Percentiles rank a stretch among this genome's conserved stretches.
These are phyloP conservation scores for Fistulinella staudtii DNA, from an alignment of 1,284 basidiomycete genomes.

Conservation along the genomic window DNA sequence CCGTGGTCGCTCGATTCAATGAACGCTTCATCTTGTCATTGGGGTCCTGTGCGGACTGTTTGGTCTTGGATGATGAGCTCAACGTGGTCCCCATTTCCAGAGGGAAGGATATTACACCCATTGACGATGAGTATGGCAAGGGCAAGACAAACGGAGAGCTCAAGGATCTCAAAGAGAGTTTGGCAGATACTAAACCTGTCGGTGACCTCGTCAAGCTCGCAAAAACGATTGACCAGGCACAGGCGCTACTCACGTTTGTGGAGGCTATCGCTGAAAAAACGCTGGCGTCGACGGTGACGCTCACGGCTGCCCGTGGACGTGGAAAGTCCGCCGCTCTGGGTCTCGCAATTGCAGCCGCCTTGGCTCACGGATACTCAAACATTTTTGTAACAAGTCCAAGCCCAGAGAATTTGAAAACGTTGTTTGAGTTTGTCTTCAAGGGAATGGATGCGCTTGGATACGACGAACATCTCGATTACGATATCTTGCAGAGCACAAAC, in stretches of 20 bases:
- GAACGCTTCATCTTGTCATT: conserved; percentile 96
- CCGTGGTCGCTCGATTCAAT: conserved; percentile 94
- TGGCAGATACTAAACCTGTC: conserved; percentile 84
- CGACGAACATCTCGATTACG: conserved; percentile 97
- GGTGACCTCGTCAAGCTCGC: conserved; percentile 91
- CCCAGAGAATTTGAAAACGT: conserved; percentile 95
- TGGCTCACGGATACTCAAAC: conserved; percentile 95
- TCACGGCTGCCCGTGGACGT: conserved; percentile 93
- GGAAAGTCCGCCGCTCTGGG: conserved; percentile 97
- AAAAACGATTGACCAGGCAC: conserved; percentile 91
- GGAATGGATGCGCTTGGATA: conserved; percentile 94
- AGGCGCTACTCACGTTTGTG: conserved; percentile 88
- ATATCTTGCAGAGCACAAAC: conserved; percentile 91
- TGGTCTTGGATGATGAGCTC: conserved; percentile 96
- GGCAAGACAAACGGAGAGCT: conserved; percentile 66
- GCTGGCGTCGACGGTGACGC: conserved; percentile 89
- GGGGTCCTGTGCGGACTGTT: conserved; percentile 85
- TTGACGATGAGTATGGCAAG: conserved; percentile 50
- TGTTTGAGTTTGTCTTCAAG: conserved; percentile 99
- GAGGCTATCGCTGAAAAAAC: conserved; percentile 92
- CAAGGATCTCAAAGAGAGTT: conserved; percentile 74
- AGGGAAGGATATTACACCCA: conserved; percentile 85
- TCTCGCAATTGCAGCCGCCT: conserved; percentile 88
- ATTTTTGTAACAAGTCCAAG: conserved; percentile 98
- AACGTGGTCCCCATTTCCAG: conserved; percentile 97